Conservation (phyloP, 148 eudicot species). For the Silene conica region DNA sequence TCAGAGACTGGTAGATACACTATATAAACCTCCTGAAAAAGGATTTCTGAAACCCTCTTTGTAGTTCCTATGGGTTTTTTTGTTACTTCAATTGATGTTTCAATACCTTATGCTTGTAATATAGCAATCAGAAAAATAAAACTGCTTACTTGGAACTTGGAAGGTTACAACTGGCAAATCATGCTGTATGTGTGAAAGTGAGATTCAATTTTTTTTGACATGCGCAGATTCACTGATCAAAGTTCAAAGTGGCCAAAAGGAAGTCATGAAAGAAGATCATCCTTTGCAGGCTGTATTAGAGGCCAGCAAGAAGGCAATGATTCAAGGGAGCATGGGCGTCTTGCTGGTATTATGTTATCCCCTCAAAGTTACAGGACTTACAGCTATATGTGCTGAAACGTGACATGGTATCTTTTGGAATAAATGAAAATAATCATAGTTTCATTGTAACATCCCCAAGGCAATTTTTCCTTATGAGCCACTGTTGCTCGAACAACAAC, state of each 20-base stretch:
- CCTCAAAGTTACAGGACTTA: slow-evolving; percentile 13
- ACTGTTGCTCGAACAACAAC: neutral
- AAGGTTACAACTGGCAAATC: neutral
- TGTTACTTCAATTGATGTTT: neutral
- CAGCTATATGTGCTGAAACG: slow-evolving; percentile 4
- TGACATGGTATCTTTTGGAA: slow-evolving; percentile 10
- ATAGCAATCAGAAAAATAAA: neutral
- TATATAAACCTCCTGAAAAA: neutral
- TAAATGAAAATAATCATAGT: neutral
- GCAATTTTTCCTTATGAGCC: neutral
- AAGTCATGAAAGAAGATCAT: slow-evolving; percentile 50
- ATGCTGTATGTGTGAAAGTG: neutral
- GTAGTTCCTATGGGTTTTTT: neutral
- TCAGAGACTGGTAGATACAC: neutral
- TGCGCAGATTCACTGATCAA: slow-evolving; percentile 60
- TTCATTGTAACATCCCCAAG: neutral
- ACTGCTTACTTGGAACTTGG: neutral
- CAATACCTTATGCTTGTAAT: neutral
- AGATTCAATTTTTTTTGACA: slow-evolving; percentile 7
- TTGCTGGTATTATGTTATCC: slow-evolving; percentile 55
- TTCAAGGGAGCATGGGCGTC: slow-evolving; percentile 80
- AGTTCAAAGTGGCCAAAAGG: slow-evolving; percentile 52
- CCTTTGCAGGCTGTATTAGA: slow-evolving; percentile 60
- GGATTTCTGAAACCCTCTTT: neutral
- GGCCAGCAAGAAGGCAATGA: slow-evolving; percentile 73